Evolutionary conservation across 768 basidiomycete genomes (phyloP).

Genomic region (Cubamyces lactineus): DNA sequence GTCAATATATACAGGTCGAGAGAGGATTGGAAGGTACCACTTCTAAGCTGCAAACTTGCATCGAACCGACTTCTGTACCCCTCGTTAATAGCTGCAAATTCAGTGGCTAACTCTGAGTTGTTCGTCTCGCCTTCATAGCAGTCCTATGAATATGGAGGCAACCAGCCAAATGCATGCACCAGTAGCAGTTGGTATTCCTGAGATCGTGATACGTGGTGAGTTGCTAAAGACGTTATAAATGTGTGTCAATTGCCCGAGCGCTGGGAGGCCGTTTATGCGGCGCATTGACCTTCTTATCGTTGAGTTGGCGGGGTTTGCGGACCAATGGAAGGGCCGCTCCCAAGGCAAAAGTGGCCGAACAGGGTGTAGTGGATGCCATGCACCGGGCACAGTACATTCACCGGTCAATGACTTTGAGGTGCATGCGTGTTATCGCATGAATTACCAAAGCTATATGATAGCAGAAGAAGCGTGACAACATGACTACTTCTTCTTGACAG

Average conservation of each 20-base stretch:
- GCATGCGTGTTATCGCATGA: not conserved
- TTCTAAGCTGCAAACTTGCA: not conserved
- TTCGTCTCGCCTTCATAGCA: too few relatives aligned
- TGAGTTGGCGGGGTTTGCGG: not conserved
- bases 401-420: not conserved
- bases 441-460: slow-evolving; percentile 17
- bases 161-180: too few relatives aligned
- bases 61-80: not conserved
- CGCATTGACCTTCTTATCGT: not conserved
- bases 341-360: too few relatives aligned
- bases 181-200: too few relatives aligned
- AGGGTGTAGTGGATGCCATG: too few relatives aligned
- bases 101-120: too few relatives aligned
- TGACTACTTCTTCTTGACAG: slow-evolving; percentile 91
- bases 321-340: not conserved
- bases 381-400: not conserved
- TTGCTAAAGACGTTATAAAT: too few relatives aligned
- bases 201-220: too few relatives aligned
- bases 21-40: slow-evolving; percentile 5
- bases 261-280: not conserved
- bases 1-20: not conserved
- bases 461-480: not conserved
- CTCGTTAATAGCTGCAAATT: not conserved
- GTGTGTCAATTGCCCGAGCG: not conserved
- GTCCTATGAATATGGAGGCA: too few relatives aligned